A percentile compares a stretch with the other conserved stretches of the same genome.
phyloP scores from a whole-genome alignment of 2,329 filamentous ascomycete genomes.

The Shiraia sp. region DNA sequence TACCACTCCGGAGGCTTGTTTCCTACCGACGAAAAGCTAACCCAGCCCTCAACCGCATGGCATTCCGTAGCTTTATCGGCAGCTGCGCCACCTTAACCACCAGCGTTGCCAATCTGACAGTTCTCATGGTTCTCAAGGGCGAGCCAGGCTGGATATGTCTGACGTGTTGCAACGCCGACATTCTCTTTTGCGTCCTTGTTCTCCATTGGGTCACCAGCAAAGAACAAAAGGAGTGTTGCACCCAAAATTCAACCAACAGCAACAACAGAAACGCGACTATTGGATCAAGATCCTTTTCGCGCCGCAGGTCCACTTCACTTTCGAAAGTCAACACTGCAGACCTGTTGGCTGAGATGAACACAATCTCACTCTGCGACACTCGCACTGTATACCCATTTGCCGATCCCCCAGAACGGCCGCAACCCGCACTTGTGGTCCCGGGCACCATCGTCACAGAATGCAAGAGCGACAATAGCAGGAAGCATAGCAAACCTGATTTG shows the following conservation, averaged over 20 bases:
- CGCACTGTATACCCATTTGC: neutral
- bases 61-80: constrained; percentile 63
- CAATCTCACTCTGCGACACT: neutral
- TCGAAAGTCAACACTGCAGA: constrained; percentile 6
- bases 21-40: constrained; percentile 56
- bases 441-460: constrained; percentile 12
- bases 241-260: neutral
- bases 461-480: constrained; percentile 2
- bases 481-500: neutral
- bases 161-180: constrained; percentile 67
- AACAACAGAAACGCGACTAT: neutral
- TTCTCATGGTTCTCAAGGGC: constrained; percentile 62
- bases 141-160: constrained; percentile 69
- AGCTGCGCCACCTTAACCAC: constrained; percentile 61
- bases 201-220: constrained; percentile 62
- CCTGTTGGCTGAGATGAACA: neutral
- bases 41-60: constrained; percentile 55
- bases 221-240: constrained; percentile 3
- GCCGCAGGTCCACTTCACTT: neutral
- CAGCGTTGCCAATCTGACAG: constrained; percentile 62
- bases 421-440: neutral
- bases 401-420: neutral
- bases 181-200: constrained; percentile 64
- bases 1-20: constrained; percentile 60
- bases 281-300: neutral